Conservation (phyloP, 2,329 filamentous ascomycete genomes). For the Fusarium equiseti region DNA sequence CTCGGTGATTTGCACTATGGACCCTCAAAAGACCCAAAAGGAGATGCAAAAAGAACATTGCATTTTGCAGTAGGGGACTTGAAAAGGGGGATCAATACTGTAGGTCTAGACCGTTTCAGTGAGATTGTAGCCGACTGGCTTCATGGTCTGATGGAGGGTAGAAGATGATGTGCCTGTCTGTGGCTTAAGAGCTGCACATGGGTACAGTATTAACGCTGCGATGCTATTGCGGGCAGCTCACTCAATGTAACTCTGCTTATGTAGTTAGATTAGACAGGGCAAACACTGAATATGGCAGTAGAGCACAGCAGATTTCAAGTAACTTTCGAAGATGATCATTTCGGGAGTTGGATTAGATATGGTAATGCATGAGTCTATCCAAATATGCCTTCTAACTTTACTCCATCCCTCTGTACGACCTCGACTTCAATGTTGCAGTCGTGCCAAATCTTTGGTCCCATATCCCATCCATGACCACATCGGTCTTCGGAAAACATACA, state of each 20-base stretch:
- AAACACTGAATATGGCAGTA: background rate
- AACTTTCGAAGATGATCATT: conserved; percentile 5
- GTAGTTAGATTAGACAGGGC: background rate
- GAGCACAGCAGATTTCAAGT: background rate
- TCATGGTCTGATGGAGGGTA: conserved; percentile 39
- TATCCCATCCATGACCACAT: conserved; percentile 20
- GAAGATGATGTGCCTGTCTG: conserved; percentile 11
- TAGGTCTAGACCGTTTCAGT: conserved; percentile 30
- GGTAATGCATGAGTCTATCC: conserved; percentile 31
- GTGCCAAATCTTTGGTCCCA: conserved; percentile 16
- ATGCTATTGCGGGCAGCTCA: conserved; percentile 17
- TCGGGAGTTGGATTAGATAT: conserved; percentile 33
- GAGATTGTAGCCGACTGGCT: conserved; percentile 26
- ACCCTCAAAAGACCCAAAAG: conserved; percentile 11
- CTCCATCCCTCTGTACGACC: conserved; percentile 4
- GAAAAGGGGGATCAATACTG: background rate
- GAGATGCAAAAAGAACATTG: background rate
- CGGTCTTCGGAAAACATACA: conserved; percentile 25
- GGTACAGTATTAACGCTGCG: conserved; percentile 3
- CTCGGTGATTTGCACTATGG: conserved; percentile 34
- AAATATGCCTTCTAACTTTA: conserved; percentile 31
- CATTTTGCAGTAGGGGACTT: background rate
- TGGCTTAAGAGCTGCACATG: conserved; percentile 3
- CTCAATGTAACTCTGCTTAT: conserved; percentile 9
- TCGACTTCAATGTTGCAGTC: conserved; percentile 10